Evolutionary conservation across 164 flowering plant genomes (phyloP), one percentile per base, ranked within the genome.

Genomic region (Amborella trichopoda): DNA sequence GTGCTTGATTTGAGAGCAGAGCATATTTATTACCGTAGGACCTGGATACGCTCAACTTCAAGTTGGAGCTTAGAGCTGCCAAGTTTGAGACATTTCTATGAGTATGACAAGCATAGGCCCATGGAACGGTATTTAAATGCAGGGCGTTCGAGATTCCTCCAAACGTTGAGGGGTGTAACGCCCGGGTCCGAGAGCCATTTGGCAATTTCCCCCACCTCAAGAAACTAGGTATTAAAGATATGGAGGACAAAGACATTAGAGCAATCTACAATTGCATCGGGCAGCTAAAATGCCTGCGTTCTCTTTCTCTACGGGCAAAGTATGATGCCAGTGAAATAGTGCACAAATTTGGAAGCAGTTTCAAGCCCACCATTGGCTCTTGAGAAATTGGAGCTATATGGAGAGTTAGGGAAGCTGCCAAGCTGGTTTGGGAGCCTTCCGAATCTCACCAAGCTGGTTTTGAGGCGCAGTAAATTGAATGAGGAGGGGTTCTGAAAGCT

Each of bases 241-340:
- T n/a, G n/a, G n/a, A 46, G 26, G 18, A 26, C 3, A 30, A 19
- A 8, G 5, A 23, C 3, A 8, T 27, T 19, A 9, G 24, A 21
- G 17, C 9, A 13, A 9, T 44, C 13, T 24, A 18, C 47, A 24
- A 24, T 19, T 44, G 18, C 16, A 24, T 44, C 21, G 2, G 27
- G 12, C 24, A 44, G 21, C 17, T 23, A 19, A 14, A 14, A 4
- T 6, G 21, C 28, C 47, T 25, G 6, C 12, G 23, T 24, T 23
- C 28, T 5, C 18, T 44, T 3, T n/a, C n/a, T n/a, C n/a, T n/a
- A n/a, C n/a, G n/a, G 49, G 26, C 50, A 58, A 52, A 10, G n/a
- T n/a, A n/a, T n/a, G n/a, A n/a, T n/a, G n/a, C n/a, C 3, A 25
- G 37, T 1, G 18, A 20, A 13, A 13, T 6, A 30, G 9, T 6